Base-by-base conservation (phyloP, 177 flowering plant genomes). In the Telopea speciosissima region DNA sequence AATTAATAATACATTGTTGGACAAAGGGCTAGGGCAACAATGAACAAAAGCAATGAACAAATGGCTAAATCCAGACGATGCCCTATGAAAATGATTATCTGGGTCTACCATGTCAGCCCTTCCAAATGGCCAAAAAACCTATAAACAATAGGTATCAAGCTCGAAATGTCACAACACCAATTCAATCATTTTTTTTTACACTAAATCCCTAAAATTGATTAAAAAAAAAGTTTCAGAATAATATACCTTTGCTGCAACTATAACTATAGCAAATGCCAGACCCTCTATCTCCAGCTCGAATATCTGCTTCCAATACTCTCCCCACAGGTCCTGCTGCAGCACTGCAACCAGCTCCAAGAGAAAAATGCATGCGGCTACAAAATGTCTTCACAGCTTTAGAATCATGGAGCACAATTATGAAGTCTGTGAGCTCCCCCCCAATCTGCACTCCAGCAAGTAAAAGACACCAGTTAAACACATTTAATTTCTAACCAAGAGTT, bases 301-400 rank as follows among this genome's bases (percentile, higher is more conserved):
- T 75, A 89, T 95, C 99, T 13, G 99, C 99, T 85, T 95, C 99
- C 69, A 91, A 71, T 70, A 88, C 94, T 85, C 99, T 91, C 63
- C 97, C 99, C 23, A 92, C 75, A 70, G 97, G 99, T 54, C 97
- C 99, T 58, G 99, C 99, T 52, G 97, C 97, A 79, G 90, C 99
- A 84, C 99, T 92, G 77, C 97, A 91, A 62, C 99, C 97, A 78
- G 97, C 99, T 44, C 99, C 99, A 70, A 95, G 81, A 81, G 97
- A 89, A 81, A 95, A 90, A 81, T 95, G 99, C 96, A 93, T 82
- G 71, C 97, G 89, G 62, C 99, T 91, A 73, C 93, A 88, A 77
- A 95, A 95, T 69, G 99, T 90, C 79, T 91, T 95, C 74, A 95
- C 99, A 74, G 99, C 99, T 81, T 86, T 86, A 6, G 71, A 75